These are phyloP conservation scores for Aspergillus pseudoglaucus DNA, from an alignment of 2,329 filamentous ascomycete genomes.

Conservation along the genomic window DNA sequence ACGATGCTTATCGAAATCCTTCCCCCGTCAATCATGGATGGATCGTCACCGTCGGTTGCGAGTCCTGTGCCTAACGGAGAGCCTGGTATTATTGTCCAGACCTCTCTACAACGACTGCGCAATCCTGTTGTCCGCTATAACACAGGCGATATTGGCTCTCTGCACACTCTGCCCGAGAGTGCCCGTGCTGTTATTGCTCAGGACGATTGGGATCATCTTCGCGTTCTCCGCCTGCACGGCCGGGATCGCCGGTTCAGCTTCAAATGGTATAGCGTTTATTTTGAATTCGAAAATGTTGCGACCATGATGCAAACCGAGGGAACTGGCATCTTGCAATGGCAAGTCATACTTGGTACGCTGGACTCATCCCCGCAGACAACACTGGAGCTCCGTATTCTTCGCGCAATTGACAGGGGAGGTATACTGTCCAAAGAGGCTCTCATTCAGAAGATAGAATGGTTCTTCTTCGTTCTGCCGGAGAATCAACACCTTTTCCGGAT, in stretches of 20 bases:
- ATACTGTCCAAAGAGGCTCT: slow-evolving; percentile 1
- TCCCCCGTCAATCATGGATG: slow-evolving; percentile 18
- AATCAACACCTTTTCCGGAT: slow-evolving; percentile 11
- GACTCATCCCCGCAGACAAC: slow-evolving; percentile 5
- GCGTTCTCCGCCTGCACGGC: slow-evolving; percentile 35
- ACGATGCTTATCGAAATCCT: slow-evolving; percentile 35
- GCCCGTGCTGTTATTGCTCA: slow-evolving; percentile 12
- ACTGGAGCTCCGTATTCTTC: slow-evolving; percentile 15
- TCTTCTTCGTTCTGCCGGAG: slow-evolving; percentile 2
- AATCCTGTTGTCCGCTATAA: slow-evolving; percentile 43
- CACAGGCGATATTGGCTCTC: slow-evolving; percentile 38
- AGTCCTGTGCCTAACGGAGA: no score
- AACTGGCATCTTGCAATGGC: slow-evolving; percentile 38
- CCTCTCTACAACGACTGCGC: slow-evolving; percentile 36
- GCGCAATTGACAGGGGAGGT: background rate
- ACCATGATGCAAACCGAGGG: slow-evolving; percentile 14
- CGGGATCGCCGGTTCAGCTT: slow-evolving; percentile 42
- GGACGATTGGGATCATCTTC: slow-evolving; percentile 18
- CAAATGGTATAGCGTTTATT: slow-evolving; percentile 34
- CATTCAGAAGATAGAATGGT: background rate
- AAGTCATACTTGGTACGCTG: slow-evolving; percentile 28
- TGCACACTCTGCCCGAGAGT: slow-evolving; percentile 28
- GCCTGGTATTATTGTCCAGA: slow-evolving; percentile 32
- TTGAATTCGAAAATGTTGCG: slow-evolving; percentile 30
- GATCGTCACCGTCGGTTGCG: no score